Base-by-base conservation (phyloP, 208 protist species). In the Blechomonas ayalai region DNA sequence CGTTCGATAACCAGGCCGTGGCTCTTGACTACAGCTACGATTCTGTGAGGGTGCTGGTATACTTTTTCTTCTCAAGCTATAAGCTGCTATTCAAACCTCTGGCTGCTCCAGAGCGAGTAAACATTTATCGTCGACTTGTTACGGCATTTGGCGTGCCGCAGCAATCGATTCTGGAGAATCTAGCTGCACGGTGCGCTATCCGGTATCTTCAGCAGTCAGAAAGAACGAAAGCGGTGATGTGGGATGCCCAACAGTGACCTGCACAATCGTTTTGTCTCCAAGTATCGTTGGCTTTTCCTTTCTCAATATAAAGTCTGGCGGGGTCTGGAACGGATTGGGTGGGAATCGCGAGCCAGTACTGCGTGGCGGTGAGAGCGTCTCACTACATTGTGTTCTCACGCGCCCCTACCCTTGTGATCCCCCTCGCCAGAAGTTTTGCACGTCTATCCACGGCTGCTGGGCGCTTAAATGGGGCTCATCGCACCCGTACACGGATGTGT, bases 11-110 rank as follows among this genome's bases (percentile, higher is more conserved):
- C 7, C 73, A 90, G 31, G 46, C 74, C 0, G 34, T 84, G 1
- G 49, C 68, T 2, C 50, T 90, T 16, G 71, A 90, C 44, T 31
- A 87, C 20, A 73, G 67, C 50, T 91, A 85, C 52, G 65, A 85
- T 39, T 77, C 73, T 18, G 65, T 91, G 10, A 67, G 68, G 0
- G 70, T 77, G n/a, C 55, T 91, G 12, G 53, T 91, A 15, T 86
- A 73, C 49, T 86, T 76, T 48, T 84, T 91, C 40, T 91, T 74
- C 52, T 71, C 56, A n/a, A 71, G 72, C 42, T 84, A 67, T 49
- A 79, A 82, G 46, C 46, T 80, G 25, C 52, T 91, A 15, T 70
- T 91, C 47, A 71, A 67, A 24, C 78, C 82, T n/a, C 59, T 91
- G 20, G 71, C 76, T 6, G 59, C 44, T 27, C 58, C 71, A 23